These are phyloP conservation scores for Pestalotiopsis sp. DNA, from an alignment of 2,329 filamentous ascomycete genomes.

Conservation along the genomic window DNA sequence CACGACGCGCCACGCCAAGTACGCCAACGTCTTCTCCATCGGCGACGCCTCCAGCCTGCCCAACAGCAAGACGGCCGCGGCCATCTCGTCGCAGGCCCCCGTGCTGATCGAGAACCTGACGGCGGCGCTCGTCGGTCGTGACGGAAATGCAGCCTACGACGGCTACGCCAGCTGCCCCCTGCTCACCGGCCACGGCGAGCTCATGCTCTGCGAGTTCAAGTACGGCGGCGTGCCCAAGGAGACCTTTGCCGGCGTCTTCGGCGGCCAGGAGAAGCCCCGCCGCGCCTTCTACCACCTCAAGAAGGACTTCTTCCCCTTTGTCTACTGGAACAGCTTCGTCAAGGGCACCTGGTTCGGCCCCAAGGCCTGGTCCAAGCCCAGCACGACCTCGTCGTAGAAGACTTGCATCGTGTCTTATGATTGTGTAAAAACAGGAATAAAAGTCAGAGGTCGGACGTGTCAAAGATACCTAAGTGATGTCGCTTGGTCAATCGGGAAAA, in stretches of 20 bases:
- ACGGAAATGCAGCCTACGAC: slow-evolving; percentile 38
- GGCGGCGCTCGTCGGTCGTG: slow-evolving; percentile 35
- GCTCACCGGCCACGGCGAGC: slow-evolving; percentile 45
- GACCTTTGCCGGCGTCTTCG: slow-evolving; percentile 40
- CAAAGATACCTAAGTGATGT: neutral
- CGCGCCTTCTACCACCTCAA: slow-evolving; percentile 45
- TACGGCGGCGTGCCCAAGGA: slow-evolving; percentile 49
- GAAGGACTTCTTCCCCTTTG: slow-evolving; percentile 44
- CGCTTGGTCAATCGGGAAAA: neutral
- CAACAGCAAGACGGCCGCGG: slow-evolving; percentile 48
- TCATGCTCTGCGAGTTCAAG: slow-evolving; percentile 52
- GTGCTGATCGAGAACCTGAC: slow-evolving; percentile 46
- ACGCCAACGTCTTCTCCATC: slow-evolving; percentile 42
- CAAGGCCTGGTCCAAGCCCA: slow-evolving; percentile 13
- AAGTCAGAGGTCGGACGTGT: neutral
- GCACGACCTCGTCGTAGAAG: neutral
- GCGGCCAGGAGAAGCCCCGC: slow-evolving; percentile 42
- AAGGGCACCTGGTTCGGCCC: slow-evolving; percentile 30
- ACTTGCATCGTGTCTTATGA: neutral
- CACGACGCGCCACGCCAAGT: slow-evolving; percentile 38
- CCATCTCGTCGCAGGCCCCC: slow-evolving; percentile 46
- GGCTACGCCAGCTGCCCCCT: slow-evolving; percentile 51
- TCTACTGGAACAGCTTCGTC: slow-evolving; percentile 32
- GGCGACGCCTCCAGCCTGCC: slow-evolving; percentile 42
- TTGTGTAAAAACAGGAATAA: neutral